phyloP scores from a whole-genome alignment of 2,329 filamentous ascomycete genomes.

The Trichoderma guizhouense region DNA sequence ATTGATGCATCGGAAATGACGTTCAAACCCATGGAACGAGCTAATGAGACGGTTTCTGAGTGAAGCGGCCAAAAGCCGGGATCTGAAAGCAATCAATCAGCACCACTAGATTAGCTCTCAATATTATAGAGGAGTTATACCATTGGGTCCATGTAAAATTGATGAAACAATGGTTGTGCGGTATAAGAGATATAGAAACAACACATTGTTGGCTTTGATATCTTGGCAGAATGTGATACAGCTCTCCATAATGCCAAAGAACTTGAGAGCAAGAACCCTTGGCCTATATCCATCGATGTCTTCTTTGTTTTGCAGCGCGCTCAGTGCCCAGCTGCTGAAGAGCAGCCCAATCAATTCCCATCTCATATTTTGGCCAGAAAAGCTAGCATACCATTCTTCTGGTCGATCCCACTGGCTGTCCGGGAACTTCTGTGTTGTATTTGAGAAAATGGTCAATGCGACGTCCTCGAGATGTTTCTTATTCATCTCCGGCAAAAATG shows the following conservation, averaged over 20 bases:
- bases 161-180: slow-evolving; percentile 3
- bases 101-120: background rate
- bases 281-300: background rate
- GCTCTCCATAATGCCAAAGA: background rate
- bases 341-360: background rate
- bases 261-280: background rate
- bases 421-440: background rate
- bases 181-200: background rate
- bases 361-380: background rate
- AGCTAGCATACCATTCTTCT: background rate
- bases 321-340: slow-evolving; percentile 6
- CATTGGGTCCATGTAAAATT: background rate
- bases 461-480: background rate
- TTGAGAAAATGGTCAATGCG: background rate
- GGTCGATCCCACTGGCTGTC: background rate
- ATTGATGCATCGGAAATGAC: background rate
- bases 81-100: background rate
- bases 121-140: background rate
- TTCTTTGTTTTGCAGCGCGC: background rate
- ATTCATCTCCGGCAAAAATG: background rate
- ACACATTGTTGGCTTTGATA: background rate
- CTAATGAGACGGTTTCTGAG: background rate
- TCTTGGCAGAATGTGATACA: background rate
- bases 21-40: background rate
- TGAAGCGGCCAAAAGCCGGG: background rate